These are phyloP conservation scores for Phytopythium boreale DNA, from an alignment of 352 stramenopile species.

Conservation along the genomic window DNA sequence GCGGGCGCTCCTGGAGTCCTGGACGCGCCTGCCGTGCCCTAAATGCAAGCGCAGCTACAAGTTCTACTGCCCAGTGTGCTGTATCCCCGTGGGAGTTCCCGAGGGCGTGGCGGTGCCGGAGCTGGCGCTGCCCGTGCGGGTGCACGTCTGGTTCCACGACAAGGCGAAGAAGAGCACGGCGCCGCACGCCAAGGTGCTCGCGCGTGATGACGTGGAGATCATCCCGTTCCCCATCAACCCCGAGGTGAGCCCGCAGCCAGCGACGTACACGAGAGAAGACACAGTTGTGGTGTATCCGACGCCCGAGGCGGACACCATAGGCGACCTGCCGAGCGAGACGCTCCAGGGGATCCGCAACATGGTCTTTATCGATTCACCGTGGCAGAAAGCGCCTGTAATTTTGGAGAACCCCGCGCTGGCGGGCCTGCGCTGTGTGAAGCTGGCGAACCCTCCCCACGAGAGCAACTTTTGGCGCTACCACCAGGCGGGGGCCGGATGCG, in stretches of 20 bases:
- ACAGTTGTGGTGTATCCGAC: constrained; percentile 83
- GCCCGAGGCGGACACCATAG: constrained; percentile 61
- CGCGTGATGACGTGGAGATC: constrained; percentile 68
- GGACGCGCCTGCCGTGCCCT: constrained; percentile 55
- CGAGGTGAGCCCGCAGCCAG: constrained; percentile 11
- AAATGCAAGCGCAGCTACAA: constrained; percentile 81
- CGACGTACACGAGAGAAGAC: constrained; percentile 52
- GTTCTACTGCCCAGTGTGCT: constrained; percentile 84
- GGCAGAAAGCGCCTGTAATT: constrained; percentile 84
- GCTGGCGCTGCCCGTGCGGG: constrained; percentile 63
- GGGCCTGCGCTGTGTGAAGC: constrained; percentile 70
- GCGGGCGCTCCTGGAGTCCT: constrained; percentile 17
- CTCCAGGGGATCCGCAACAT: constrained; percentile 58
- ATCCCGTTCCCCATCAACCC: constrained; percentile 47
- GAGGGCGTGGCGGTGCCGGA: constrained; percentile 42
- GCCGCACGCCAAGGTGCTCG: constrained; percentile 80
- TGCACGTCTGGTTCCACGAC: constrained; percentile 87
- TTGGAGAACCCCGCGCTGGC: constrained; percentile 49
- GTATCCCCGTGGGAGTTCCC: constrained; percentile 53
- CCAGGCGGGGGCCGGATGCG: constrained; percentile 74
- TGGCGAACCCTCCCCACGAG: constrained; percentile 67
- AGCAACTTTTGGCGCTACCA: constrained; percentile 90
- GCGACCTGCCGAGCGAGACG: constrained; percentile 51
- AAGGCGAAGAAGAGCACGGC: constrained; percentile 89
- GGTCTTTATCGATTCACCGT: constrained; percentile 87